Base-by-base conservation (phyloP, 108 stramenopile genomes). In the Pelagomonas calceolata region DNA sequence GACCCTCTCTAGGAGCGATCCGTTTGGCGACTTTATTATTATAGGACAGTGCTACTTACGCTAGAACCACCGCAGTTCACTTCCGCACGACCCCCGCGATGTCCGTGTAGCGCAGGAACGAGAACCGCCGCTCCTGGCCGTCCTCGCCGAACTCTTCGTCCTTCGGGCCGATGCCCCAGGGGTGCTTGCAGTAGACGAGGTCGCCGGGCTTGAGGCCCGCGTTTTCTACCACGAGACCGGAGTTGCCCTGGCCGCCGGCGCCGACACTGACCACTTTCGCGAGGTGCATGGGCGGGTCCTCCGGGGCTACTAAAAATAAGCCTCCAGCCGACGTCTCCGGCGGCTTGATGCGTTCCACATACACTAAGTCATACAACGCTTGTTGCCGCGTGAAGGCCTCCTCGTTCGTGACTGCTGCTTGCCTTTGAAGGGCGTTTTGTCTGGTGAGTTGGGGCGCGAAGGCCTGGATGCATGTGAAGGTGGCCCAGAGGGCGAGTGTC, bases 281-380 rank as follows among this genome's bases (percentile, higher is more conserved):
- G 51, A 60, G 51, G 51, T 60, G 51, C 51, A 60, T 60, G 51
- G 51, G 51, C 51, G 51, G 51, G 51, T 60, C 51, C 51, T 60
- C 14, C 21, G 51, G 51, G 7, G 3, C 51, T 17, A 60, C 7
- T 17, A 60, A 26, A 26, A 60, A 9, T 17, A 60, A 26, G 51
- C 51, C 51, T 17, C 51, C 51, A 26, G 51, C 3, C 21, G 51
- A 60, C 21, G 51, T 60, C 51, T 60, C 7, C 51, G 51, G 51
- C 51, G 51, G 51, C 51, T 17, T 26, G 7, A 60, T 4, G 51
- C 51, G 51, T 26, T 60, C 51, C 21, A 60, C 51, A 26, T 60
- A 60, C 21, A 60, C 51, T 17, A 60, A 26, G 10, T 60, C 51
- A 26, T 60, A 60, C 21, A 60, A 26, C 21, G 51, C 51, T 26